Conservation (phyloP, 768 basidiomycete genomes). For the Crucibulum laeve region DNA sequence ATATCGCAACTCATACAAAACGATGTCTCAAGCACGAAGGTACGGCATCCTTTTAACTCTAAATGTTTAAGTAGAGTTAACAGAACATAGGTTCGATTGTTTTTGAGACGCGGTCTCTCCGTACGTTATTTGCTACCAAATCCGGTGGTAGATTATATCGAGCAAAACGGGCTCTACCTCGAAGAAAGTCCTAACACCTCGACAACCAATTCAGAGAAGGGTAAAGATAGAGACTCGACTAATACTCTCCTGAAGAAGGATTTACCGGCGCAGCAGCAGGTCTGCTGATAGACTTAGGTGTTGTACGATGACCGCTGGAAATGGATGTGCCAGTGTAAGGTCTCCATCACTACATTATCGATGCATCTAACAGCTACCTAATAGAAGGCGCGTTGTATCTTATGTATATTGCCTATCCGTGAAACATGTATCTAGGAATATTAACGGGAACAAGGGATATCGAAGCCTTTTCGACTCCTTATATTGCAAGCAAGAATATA, state of each 20-base stretch:
- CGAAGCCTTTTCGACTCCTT: no score
- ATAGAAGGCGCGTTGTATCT: no score
- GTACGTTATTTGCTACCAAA: constrained; percentile 89
- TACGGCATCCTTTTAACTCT: constrained; percentile 14
- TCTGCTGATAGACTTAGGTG: constrained; percentile 3
- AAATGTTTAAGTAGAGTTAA: no score
- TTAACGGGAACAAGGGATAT: no score
- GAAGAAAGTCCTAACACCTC: constrained; percentile 43
- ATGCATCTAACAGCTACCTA: no score
- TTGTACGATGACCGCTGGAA: background rate
- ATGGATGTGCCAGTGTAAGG: background rate
- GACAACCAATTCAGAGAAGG: constrained; percentile 23
- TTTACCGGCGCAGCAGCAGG: constrained; percentile 10
- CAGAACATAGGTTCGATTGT: constrained; percentile 57
- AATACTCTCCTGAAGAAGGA: constrained; percentile 24
- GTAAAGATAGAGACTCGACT: constrained; percentile 31
- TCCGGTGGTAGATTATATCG: constrained; percentile 92
- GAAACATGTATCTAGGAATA: no score
- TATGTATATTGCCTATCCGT: no score
- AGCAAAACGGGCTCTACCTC: constrained; percentile 71
- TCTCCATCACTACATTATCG: no score
- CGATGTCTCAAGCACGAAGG: constrained; percentile 95
- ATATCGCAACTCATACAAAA: constrained; percentile 95
- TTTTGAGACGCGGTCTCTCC: constrained; percentile 75
- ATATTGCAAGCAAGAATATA: no score